A percentile compares a stretch with the other conserved stretches of the same genome.
These are phyloP conservation scores for Micromonas pusilla DNA, from an alignment of 139 green algal species.

Conservation along the genomic window DNA sequence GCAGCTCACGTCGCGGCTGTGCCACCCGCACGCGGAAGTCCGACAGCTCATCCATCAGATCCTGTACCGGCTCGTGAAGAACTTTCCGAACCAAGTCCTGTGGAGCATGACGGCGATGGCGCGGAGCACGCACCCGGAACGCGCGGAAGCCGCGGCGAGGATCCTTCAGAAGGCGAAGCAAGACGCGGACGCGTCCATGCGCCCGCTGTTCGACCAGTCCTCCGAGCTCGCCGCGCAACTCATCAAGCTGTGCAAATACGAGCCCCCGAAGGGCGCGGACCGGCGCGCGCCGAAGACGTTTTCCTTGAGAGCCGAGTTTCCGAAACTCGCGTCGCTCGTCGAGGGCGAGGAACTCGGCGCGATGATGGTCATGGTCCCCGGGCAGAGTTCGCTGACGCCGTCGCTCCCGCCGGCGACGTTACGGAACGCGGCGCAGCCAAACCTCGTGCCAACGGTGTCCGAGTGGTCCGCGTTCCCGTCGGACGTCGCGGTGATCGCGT, in stretches of 20 bases:
- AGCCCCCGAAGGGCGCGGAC: not conserved
- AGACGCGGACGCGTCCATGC: not conserved
- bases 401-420: constrained; percentile 37
- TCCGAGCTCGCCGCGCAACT: constrained; percentile 63
- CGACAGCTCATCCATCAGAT: constrained; percentile 46
- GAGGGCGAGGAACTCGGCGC: too few relatives aligned
- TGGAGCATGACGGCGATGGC: constrained; percentile 68
- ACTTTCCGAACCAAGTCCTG: constrained; percentile 63
- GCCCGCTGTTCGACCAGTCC: constrained; percentile 46
- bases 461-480: not conserved
- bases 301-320: constrained; percentile 37
- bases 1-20: constrained; percentile 87
- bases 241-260: constrained; percentile 51
- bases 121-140: constrained; percentile 53
- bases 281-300: constrained; percentile 19
- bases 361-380: constrained; percentile 74
- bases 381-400: constrained; percentile 47
- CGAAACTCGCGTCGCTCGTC: constrained; percentile 46
- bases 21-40: constrained; percentile 67
- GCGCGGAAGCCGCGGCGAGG: constrained; percentile 42
- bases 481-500: constrained; percentile 53
- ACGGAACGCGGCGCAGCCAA: not conserved
- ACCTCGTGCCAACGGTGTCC: not conserved
- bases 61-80: constrained; percentile 39
- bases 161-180: constrained; percentile 28